Evolutionary conservation across 1,139 yeast genomes (phyloP).

Genomic region (Taphrina populina): DNA sequence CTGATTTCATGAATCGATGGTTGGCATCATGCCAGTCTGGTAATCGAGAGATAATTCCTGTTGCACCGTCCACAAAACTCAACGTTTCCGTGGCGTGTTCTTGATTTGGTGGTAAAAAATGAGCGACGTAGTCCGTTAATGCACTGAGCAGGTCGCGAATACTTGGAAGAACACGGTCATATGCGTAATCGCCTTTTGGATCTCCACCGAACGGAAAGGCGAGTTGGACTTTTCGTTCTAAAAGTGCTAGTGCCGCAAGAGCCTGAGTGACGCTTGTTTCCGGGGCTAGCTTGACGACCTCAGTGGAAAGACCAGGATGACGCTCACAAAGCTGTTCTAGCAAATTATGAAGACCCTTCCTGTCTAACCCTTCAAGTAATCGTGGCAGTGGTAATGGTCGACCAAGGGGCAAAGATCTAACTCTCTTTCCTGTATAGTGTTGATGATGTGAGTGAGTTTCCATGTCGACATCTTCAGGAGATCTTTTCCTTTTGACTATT

Average conservation of each 20-base stretch:
- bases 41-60: constrained; percentile 61
- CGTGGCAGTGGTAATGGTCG: constrained; percentile 58
- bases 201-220: constrained; percentile 76
- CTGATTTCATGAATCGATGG: constrained; percentile 67
- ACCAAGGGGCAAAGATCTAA: constrained; percentile 41
- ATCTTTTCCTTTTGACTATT: constrained; percentile 20
- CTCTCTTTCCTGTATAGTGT: constrained; percentile 32
- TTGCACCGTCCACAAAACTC: constrained; percentile 65
- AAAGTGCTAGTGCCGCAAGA: constrained; percentile 52
- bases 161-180: constrained; percentile 70
- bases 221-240: constrained; percentile 51
- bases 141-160: constrained; percentile 75
- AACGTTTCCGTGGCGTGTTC: constrained; percentile 58
- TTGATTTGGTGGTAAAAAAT: constrained; percentile 77
- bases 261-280: constrained; percentile 58
- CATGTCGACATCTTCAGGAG: constrained; percentile 21
- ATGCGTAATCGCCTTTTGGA: constrained; percentile 77
- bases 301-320: constrained; percentile 63
- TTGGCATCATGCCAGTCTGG: constrained; percentile 72
- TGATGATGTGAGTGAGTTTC: not conserved
- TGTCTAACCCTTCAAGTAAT: constrained; percentile 66
- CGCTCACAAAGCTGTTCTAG: constrained; percentile 55
- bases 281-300: constrained; percentile 59
- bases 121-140: constrained; percentile 73
- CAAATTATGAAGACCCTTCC: constrained; percentile 55